A percentile compares a stretch with the other conserved stretches of the same genome.
These are phyloP conservation scores for Fusarium falciforme DNA, from an alignment of 2,329 filamentous ascomycete species.

Conservation along the genomic window DNA sequence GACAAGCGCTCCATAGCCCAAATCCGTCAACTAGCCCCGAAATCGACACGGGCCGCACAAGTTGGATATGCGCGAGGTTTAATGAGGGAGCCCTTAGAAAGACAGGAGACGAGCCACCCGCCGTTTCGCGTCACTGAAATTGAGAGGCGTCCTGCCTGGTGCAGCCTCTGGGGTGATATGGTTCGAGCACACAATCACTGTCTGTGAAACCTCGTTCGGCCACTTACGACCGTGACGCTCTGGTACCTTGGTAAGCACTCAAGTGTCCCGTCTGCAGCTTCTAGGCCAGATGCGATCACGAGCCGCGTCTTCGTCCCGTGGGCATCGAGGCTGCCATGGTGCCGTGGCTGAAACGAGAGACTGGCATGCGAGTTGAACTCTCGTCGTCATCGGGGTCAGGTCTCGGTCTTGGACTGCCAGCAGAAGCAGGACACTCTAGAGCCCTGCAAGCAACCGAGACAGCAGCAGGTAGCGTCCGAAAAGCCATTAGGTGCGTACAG, in stretches of 20 bases:
- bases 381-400: conserved; percentile 9
- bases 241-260: neutral
- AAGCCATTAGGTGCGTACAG: conserved; percentile 1
- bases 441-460: conserved; percentile 3
- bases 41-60: conserved; percentile 18
- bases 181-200: conserved; percentile 11
- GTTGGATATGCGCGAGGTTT: conserved; percentile 17
- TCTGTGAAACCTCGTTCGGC: conserved; percentile 13
- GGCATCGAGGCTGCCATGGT: neutral
- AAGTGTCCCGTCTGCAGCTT: neutral
- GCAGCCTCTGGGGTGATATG: conserved; percentile 17
- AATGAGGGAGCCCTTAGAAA: conserved; percentile 21
- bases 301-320: conserved; percentile 3
- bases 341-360: conserved; percentile 41
- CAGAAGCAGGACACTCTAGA: neutral
- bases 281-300: conserved; percentile 5
- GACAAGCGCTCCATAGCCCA: conserved; percentile 7
- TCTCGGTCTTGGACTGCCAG: conserved; percentile 13
- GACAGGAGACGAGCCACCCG: conserved; percentile 6
- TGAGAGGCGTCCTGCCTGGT: conserved; percentile 22
- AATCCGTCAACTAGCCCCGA: conserved; percentile 1
- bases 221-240: neutral
- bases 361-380: conserved; percentile 37
- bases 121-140: conserved; percentile 29
- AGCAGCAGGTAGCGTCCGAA: neutral